Evolutionary conservation across 1,139 yeast genomes (phyloP).

Genomic region (Yamadazyma songkhlaensis): DNA sequence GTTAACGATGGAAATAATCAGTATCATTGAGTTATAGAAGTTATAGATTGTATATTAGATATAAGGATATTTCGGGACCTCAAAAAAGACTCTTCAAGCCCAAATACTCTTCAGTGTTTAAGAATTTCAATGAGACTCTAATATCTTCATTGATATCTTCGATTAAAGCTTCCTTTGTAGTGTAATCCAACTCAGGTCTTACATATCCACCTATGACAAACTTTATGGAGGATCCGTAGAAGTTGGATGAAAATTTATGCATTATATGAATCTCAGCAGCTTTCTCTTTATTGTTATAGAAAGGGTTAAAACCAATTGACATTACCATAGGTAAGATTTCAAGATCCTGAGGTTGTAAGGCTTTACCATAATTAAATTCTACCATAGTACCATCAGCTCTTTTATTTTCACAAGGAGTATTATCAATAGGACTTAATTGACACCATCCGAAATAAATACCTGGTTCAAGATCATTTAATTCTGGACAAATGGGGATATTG

Average conservation of each 20-base stretch:
- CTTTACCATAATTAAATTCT: slow-evolving; percentile 60
- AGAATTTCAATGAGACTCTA: slow-evolving; percentile 53
- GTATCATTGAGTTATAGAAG: slow-evolving; percentile 13
- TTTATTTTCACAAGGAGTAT: slow-evolving; percentile 12
- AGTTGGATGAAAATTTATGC: slow-evolving; percentile 62
- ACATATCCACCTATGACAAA: slow-evolving; percentile 81
- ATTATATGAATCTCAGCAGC: slow-evolving; percentile 88
- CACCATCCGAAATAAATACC: slow-evolving; percentile 95
- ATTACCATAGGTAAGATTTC: slow-evolving; percentile 79
- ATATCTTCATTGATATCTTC: slow-evolving; percentile 84
- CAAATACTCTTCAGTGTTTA: background rate
- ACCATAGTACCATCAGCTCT: slow-evolving; percentile 46
- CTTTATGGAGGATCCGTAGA: slow-evolving; percentile 78
- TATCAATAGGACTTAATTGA: slow-evolving; percentile 22
- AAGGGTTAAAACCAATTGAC: slow-evolving; percentile 97
- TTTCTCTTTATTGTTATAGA: slow-evolving; percentile 71
- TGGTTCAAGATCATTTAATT: slow-evolving; percentile 49
- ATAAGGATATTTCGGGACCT: background rate
- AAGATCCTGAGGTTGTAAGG: slow-evolving; percentile 38
- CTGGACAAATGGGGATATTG: slow-evolving; percentile 65
- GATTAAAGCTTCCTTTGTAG: slow-evolving; percentile 81
- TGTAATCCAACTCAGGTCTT: slow-evolving; percentile 86
- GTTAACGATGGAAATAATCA: slow-evolving; percentile 14
- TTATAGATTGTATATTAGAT: background rate
- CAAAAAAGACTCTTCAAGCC: background rate